A percentile compares a stretch with the other conserved stretches of the same genome.
Conservation (phyloP, 257 asterid genomes). For the Lycium ferocissimum region DNA sequence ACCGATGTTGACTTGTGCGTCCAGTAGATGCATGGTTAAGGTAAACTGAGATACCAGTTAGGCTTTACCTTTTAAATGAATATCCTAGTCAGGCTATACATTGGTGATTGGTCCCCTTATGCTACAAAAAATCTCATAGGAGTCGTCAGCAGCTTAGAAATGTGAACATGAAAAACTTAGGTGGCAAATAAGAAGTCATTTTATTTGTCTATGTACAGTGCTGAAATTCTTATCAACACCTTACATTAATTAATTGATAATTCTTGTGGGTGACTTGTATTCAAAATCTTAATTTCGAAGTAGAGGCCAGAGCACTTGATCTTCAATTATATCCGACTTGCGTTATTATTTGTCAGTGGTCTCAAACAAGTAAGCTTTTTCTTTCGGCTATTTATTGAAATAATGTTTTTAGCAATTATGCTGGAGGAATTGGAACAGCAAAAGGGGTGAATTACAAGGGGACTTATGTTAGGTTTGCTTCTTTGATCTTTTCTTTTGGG, state of each 20-base stretch:
- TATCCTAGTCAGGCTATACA: background rate
- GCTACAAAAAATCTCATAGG: background rate
- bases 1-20: background rate
- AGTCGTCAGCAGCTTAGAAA: background rate
- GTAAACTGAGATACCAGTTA: conserved; percentile 5
- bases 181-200: background rate
- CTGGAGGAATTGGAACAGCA: too few relatives aligned
- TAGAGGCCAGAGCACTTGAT: too few relatives aligned
- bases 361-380: too few relatives aligned
- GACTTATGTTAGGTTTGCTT: too few relatives aligned
- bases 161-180: background rate
- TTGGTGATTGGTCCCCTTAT: background rate
- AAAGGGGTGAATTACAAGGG: too few relatives aligned
- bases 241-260: background rate
- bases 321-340: too few relatives aligned
- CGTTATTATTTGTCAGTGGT: too few relatives aligned
- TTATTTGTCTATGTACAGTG: background rate
- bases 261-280: too few relatives aligned
- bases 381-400: too few relatives aligned
- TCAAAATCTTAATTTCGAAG: too few relatives aligned
- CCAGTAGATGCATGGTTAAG: background rate
- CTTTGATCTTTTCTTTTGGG: too few relatives aligned
- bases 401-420: too few relatives aligned
- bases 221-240: background rate
- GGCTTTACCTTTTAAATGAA: conserved; percentile 2